Percentiles rank a stretch among this genome's conserved stretches.
Conservation (phyloP, 2,329 filamentous ascomycete genomes). For the Aspergillus fumigatiaffinis region DNA sequence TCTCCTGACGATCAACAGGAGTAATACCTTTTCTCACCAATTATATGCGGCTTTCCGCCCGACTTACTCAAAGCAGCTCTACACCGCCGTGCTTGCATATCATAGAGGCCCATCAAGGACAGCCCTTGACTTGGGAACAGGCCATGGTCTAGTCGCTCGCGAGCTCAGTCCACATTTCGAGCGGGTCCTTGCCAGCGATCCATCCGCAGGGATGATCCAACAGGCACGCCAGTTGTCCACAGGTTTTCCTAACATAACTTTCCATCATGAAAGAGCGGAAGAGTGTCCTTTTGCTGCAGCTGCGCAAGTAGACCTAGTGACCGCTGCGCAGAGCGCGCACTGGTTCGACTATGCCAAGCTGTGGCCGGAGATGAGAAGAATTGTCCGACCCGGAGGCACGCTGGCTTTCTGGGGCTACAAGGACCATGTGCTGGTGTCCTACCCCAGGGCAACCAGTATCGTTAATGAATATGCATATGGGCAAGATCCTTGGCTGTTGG, state of each 20-base stretch:
- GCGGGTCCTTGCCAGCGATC: constrained; percentile 5
- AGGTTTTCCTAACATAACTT: constrained; percentile 42
- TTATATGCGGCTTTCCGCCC: constrained; percentile 5
- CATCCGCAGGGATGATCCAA: constrained; percentile 21
- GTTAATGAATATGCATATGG: constrained; percentile 56
- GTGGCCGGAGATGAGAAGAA: constrained; percentile 54
- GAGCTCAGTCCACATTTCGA: background rate
- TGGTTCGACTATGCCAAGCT: constrained; percentile 60
- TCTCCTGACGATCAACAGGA: background rate
- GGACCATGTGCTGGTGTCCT: constrained; percentile 57
- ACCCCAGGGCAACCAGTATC: constrained; percentile 50
- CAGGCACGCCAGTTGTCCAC: constrained; percentile 24
- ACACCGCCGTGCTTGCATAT: background rate
- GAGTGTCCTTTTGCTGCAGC: constrained; percentile 49
- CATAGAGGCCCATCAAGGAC: background rate
- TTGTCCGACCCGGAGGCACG: constrained; percentile 53
- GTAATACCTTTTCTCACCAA: constrained; percentile 1
- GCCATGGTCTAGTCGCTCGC: constrained; percentile 6
- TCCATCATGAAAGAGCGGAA: constrained; percentile 52
- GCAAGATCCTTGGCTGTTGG: constrained; percentile 48
- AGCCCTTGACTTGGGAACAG: constrained; percentile 5
- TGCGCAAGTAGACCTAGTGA: constrained; percentile 50
- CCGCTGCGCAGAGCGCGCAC: constrained; percentile 57
- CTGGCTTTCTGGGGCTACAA: constrained; percentile 66
- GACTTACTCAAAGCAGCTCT: constrained; percentile 1